Base-by-base conservation (phyloP, 192 early-diverging fungal species). In the Podila minutissima region DNA sequence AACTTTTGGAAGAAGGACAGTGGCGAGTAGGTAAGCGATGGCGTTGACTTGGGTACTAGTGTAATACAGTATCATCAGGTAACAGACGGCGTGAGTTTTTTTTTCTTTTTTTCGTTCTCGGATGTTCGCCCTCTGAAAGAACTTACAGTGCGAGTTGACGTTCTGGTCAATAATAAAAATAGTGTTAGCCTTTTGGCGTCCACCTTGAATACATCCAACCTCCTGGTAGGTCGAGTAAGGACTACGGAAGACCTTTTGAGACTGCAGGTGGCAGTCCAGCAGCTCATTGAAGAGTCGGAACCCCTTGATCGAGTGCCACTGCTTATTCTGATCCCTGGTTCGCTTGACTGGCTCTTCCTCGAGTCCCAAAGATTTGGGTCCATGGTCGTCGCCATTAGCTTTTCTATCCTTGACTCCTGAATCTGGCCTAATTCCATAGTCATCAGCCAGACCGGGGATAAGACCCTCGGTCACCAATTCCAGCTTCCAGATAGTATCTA, bases 1-100 rank as follows among this genome's bases (percentile, higher is more conserved):
- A 97, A 96, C 86, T 99, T 99, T 58, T 83, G 83, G 49, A 95
- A 84, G 72, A 99, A 97, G 3, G 90, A 76, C 3, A 93, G 88
- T 10, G 85, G 85, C 55, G 76, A 83, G 62, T 84, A 86, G 64
- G 84, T 75, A 59, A 88, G 81, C 88, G 92, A 55, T 89, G 82
- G 71, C 70, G 93, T 57, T 57, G 86, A 33, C 87, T 81, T 12
- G 88, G 91, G 35, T 83, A 86, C 64, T 83, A 46, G 41, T 15
- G 15, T 46, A 17, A 2, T 4, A 17, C 2, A 46, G 15, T 46
- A 17, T 17, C 41, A 46, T 15, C 12, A 15, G 0, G 41, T 46
- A 46, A 46, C 1, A 46, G 41, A 41, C 7, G 1, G 12, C 11
- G 1, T 46, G 41, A 46, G 41, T 17, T 2, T 46, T 46, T 11